These are phyloP conservation scores for Penicillium sp. DNA, from an alignment of 2,329 filamentous ascomycete genomes.

Conservation along the genomic window DNA sequence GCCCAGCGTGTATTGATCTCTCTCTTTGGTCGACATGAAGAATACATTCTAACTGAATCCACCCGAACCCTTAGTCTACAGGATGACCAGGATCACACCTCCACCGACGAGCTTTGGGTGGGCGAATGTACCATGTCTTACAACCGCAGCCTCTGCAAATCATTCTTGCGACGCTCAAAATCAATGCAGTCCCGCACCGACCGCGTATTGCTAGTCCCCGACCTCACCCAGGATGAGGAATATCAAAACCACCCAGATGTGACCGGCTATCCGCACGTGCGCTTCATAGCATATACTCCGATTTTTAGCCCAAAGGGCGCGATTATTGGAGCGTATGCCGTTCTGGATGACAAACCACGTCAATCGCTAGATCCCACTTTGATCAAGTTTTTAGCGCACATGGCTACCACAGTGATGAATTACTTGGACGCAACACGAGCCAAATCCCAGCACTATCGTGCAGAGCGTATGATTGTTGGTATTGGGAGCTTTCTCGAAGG, in stretches of 20 bases:
- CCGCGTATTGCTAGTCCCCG: not conserved
- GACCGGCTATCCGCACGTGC: not conserved
- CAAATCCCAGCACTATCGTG: constrained; percentile 9
- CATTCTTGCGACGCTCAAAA: no score
- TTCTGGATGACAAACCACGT: constrained; percentile 57
- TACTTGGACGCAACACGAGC: constrained; percentile 56
- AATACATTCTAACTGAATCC: constrained; percentile 56
- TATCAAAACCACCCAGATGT: not conserved
- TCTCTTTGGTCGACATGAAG: constrained; percentile 50
- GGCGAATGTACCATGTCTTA: constrained; percentile 1
- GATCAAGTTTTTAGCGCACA: constrained; percentile 58
- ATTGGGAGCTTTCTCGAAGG: constrained; percentile 5
- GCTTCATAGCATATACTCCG: constrained; percentile 33
- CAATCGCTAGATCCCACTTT: constrained; percentile 30
- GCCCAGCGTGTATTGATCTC: constrained; percentile 50
- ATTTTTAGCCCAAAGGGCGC: constrained; percentile 57
- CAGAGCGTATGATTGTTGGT: constrained; percentile 38
- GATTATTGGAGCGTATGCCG: constrained; percentile 59
- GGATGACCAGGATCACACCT: constrained; percentile 17
- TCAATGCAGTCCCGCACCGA: no score
- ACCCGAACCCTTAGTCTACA: constrained; percentile 28
- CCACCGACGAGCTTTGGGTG: constrained; percentile 19
- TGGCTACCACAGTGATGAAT: constrained; percentile 58
- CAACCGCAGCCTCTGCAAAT: not conserved
- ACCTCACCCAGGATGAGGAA: not conserved